Percentiles rank a stretch among this genome's conserved stretches.
Evolutionary conservation across 2,329 filamentous ascomycete species (phyloP).

Genomic region (Sporothrix sp.): DNA sequence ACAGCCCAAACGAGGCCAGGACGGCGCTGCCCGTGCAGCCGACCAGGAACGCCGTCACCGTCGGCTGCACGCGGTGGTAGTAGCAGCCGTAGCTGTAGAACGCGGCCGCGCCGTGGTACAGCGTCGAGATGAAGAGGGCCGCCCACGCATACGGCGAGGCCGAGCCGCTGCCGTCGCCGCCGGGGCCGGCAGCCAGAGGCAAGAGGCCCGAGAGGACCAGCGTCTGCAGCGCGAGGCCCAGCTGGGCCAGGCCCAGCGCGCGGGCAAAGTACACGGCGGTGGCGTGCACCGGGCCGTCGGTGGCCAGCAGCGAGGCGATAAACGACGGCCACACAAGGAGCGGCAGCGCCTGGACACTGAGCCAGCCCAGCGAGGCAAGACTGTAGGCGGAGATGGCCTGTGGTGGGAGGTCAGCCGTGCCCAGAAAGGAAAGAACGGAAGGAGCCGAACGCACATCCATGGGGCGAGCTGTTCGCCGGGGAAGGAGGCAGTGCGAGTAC

Average conservation of each 20-base stretch:
- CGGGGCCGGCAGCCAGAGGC: conserved; percentile 41
- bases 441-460: conserved; percentile 8
- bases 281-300: conserved; percentile 27
- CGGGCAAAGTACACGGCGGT: conserved; percentile 67
- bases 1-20: conserved; percentile 54
- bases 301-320: conserved; percentile 34
- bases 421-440: neutral
- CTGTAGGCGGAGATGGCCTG: conserved; percentile 42
- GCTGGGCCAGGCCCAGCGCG: conserved; percentile 56
- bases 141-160: conserved; percentile 56
- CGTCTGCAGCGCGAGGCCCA: conserved; percentile 53
- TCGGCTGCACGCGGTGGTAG: conserved; percentile 43
- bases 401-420: neutral
- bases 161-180: conserved; percentile 34
- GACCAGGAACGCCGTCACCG: conserved; percentile 50
- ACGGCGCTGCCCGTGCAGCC: conserved; percentile 44
- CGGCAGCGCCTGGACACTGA: conserved; percentile 37
- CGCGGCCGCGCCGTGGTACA: conserved; percentile 54
- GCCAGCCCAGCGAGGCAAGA: conserved; percentile 43
- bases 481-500: neutral
- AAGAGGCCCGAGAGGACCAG: conserved; percentile 62
- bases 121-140: conserved; percentile 53
- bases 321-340: conserved; percentile 40
- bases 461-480: neutral
- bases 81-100: conserved; percentile 62